A percentile compares a stretch with the other conserved stretches of the same genome.
Conservation (phyloP, 768 basidiomycete species). For the Imleria badia region DNA sequence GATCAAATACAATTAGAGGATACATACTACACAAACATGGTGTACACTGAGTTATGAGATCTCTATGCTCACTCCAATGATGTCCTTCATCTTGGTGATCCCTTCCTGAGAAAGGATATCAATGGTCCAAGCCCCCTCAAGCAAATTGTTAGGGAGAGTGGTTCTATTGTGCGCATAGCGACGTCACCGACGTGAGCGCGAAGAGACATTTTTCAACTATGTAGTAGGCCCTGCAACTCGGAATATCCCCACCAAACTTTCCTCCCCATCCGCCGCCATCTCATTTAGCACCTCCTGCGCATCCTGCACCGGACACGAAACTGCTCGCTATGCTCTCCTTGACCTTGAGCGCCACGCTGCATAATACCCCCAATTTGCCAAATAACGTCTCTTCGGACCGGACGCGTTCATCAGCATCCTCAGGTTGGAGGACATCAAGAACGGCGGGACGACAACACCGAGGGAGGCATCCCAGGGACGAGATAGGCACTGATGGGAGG, state of each 20-base stretch:
- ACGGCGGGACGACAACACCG: constrained; percentile 59
- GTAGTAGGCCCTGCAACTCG: constrained; percentile 12
- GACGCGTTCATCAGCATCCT: constrained; percentile 33
- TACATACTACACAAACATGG: no score
- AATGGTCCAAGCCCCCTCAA: no score
- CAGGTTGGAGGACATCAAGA: constrained; percentile 52
- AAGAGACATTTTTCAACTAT: no score
- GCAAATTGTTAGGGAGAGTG: no score
- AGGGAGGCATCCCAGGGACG: constrained; percentile 64
- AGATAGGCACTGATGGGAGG: constrained; percentile 52
- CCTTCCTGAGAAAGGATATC: no score
- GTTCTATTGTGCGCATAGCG: no score
- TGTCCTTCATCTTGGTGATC: no score
- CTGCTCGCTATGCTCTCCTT: constrained; percentile 65
- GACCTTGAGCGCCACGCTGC: constrained; percentile 70
- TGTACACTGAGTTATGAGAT: no score
- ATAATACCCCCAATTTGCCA: constrained; percentile 65
- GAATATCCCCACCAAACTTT: constrained; percentile 28
- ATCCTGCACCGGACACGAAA: constrained; percentile 80
- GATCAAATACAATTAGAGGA: no score
- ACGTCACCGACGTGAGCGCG: background rate
- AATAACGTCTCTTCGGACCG: constrained; percentile 41
- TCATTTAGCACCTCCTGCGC: constrained; percentile 66
- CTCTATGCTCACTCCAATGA: no score
- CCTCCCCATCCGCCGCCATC: constrained; percentile 26